These are phyloP conservation scores for Xanthoconium separans DNA, from an alignment of 1,284 basidiomycete genomes.

Conservation along the genomic window DNA sequence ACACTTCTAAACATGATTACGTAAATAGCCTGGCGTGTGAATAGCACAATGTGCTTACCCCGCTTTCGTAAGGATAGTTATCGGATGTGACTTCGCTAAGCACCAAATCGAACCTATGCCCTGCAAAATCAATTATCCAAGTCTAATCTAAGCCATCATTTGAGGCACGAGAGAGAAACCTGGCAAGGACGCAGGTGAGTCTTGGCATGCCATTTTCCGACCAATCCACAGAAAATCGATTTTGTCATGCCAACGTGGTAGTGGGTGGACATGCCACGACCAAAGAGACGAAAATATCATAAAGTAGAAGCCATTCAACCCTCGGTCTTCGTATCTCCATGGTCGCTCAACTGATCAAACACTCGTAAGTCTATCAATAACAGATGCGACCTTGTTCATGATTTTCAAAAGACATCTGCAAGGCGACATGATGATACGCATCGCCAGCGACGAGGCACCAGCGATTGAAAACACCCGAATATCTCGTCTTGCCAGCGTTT, in stretches of 20 bases:
- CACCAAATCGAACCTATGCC: slow-evolving; percentile 1
- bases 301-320: not conserved
- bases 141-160: not conserved
- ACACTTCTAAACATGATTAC: not conserved
- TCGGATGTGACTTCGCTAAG: not conserved
- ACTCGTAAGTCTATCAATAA: slow-evolving; percentile 19
- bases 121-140: not conserved
- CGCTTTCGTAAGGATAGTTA: slow-evolving; percentile 20
- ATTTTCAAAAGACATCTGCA: slow-evolving; percentile 6
- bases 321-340: not conserved
- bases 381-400: slow-evolving; percentile 6
- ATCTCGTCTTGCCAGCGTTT: not conserved
- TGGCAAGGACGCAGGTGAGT: not conserved
- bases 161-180: no score
- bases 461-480: not conserved
- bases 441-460: no score
- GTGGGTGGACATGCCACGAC: not conserved
- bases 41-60: slow-evolving; percentile 27
- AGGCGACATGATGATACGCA: not conserved
- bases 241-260: not conserved
- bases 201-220: slow-evolving; percentile 1
- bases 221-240: not conserved
- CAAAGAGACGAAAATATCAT: slow-evolving; percentile 2
- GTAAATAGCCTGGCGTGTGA: slow-evolving; percentile 5
- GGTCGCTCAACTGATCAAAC: slow-evolving; percentile 10